Base-by-base conservation (phyloP, 2,329 filamentous ascomycete species). In the Albifimbria verrucaria region DNA sequence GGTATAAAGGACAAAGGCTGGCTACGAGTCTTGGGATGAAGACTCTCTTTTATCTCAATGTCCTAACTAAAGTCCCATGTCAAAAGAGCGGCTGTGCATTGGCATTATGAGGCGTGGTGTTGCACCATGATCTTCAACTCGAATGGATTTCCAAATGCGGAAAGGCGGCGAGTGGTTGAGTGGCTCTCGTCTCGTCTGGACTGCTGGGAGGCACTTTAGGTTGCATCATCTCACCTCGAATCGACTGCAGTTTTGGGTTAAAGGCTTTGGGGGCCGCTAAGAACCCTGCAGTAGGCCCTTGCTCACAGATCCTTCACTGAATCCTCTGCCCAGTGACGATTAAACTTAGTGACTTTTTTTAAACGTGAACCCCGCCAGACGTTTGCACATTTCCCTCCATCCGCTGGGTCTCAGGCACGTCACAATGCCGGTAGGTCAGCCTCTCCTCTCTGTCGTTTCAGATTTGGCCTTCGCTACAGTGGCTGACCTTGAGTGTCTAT, bases 381-480 rank as follows among this genome's bases (percentile, higher is more conserved):
- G 32, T n/a, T 39, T 39, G 32, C 32, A 39, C 15, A 5, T 4
- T 17, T n/a, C 32, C 32, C 32, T 39, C 32, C 32, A 15, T 39
- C 4, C 15, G 4, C 18, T 12, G 5, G 32, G 12, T 39, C 18
- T 39, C 18, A 17, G 11, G 6, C 32, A 39, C 32, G 15, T 39
- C 32, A 53, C 50, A 23, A 65, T 65, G 63, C 63, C 63, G 52
- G 62, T 60, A 65, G 32, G 62, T 45, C 25, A 24, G 36, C 7
- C 17, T 39, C 18, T 15, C 18, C 32, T 12, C 32, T 39, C 32
- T 39, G 15, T 12, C 12, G 5, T n/a, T 39, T 5, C n/a, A n/a
- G n/a, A n/a, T n/a, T n/a, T n/a, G n/a, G n/a, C n/a, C n/a, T n/a
- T n/a, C n/a, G n/a, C n/a, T n/a, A n/a, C n/a, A n/a, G n/a, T n/a